phyloP scores from a whole-genome alignment of 345 rosid species.

The Eucalyptus regnans region DNA sequence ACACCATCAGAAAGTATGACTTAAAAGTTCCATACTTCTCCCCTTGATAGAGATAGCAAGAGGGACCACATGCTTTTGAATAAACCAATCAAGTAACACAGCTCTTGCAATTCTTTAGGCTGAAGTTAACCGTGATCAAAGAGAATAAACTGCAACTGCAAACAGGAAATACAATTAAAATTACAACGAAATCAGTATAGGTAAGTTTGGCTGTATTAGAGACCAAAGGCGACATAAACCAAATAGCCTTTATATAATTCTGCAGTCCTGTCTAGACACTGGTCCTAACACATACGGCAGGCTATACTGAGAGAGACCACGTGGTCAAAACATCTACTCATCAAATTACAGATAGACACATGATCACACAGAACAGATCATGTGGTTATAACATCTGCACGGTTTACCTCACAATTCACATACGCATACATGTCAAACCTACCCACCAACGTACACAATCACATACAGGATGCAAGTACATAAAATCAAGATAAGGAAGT shows the following conservation, averaged over 20 bases:
- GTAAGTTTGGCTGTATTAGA: background rate
- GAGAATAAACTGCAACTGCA: background rate
- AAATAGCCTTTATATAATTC: background rate
- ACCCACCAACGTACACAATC: background rate
- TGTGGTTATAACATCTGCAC: background rate
- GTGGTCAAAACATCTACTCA: background rate
- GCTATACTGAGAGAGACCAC: background rate
- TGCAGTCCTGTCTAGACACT: background rate
- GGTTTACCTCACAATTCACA: background rate
- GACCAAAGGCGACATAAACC: background rate
- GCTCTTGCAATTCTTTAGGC: background rate
- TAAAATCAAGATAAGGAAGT: background rate
- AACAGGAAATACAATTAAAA: background rate
- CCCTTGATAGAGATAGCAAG: background rate
- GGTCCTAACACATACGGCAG: background rate
- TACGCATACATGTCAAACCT: background rate
- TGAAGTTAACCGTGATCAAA: background rate
- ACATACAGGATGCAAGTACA: background rate
- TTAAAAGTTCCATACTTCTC: background rate
- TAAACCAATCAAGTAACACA: background rate
- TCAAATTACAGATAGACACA: background rate
- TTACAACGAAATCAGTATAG: background rate
- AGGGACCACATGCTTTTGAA: background rate
- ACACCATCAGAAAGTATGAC: background rate
- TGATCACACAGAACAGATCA: background rate